phyloP scores from a whole-genome alignment of 148 eudicot species.

The Diospyros kaki region DNA sequence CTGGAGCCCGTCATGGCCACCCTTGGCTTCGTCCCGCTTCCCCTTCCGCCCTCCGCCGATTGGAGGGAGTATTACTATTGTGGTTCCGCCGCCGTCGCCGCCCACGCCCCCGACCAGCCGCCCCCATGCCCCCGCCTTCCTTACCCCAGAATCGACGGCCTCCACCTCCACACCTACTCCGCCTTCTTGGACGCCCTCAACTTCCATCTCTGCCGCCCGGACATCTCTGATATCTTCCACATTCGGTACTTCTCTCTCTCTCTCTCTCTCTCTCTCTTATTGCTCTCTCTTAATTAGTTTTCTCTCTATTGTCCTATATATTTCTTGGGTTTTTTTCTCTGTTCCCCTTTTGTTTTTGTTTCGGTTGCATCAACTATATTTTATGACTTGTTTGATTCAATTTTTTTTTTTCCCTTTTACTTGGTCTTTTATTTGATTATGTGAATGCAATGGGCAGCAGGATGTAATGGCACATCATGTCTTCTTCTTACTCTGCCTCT shows the following conservation, averaged over 20 bases:
- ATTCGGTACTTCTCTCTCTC: conserved; percentile 32
- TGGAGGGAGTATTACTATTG: conserved; percentile 44
- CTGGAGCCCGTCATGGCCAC: conserved; percentile 47
- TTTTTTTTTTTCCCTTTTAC: too few relatives aligned
- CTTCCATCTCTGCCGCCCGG: conserved; percentile 28
- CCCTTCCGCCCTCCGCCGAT: not conserved
- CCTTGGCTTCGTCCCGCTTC: conserved; percentile 36
- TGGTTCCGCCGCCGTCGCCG: not conserved
- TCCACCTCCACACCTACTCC: conserved; percentile 44
- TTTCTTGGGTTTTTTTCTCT: too few relatives aligned
- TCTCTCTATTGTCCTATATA: not conserved
- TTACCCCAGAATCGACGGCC: conserved; percentile 47
- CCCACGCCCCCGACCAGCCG: not conserved
- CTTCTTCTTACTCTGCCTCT: too few relatives aligned
- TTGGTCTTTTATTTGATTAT: too few relatives aligned
- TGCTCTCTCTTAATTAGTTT: not conserved
- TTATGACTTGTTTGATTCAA: too few relatives aligned
- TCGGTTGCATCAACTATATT: too few relatives aligned
- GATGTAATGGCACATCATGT: too few relatives aligned
- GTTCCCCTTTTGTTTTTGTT: too few relatives aligned
- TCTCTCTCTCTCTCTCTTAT: not conserved
- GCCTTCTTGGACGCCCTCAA: conserved; percentile 55
- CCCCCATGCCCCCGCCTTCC: conserved; percentile 38
- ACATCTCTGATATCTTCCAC: conserved; percentile 49
- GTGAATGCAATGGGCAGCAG: too few relatives aligned